Evolutionary conservation across 148 eudicot species (phyloP), one percentile per base, ranked within the genome.

Genomic region (Spergularia bocconei): DNA sequence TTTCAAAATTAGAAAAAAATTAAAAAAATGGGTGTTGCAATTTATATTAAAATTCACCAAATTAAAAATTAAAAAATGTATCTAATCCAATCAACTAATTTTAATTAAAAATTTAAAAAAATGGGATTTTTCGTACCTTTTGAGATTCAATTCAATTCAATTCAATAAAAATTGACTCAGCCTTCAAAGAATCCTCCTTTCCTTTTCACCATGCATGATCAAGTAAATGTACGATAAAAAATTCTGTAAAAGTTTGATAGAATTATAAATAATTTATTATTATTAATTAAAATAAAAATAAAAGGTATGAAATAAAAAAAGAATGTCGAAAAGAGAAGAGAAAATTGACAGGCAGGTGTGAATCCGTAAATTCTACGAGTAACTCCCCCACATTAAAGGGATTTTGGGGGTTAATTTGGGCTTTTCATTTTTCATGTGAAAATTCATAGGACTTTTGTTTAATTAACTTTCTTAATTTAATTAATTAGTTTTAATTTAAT

Each of bases 151-250:
- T 13, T 29, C 14, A 13, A 79, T 75, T 19, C 14, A 69, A 74
- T 13, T 29, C 14, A 13, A 29, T 29, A 29, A 39, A 13, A 36
- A 73, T 17, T 23, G 58, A 73, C 67, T 69, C 59, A 65, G 67
- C 52, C 56, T 9, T 65, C 48, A 69, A 14, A 58, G 58, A 78
- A 44, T 23, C 0, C 19, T 11, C 20, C 57, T 65, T 59, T 73
- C 65, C 8, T 62, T 29, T 50, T 70, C 50, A 71, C 69, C 71
- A 73, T 75, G 78, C 70, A 79, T 25, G 57, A 56, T 70, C 57
- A 71, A 16, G 47, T 61, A 64, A 29, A 25, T 2, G 33, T 29
- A 56, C 4, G 4, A 53, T 3, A 53, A 53, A 11, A 11, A 29
- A 44, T 55, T 55, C 59, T 55, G 6, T 17, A 55, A 15, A 55